Evolutionary conservation across 1,284 basidiomycete species (phyloP).

Genomic region (Trichosporon asahii): DNA sequence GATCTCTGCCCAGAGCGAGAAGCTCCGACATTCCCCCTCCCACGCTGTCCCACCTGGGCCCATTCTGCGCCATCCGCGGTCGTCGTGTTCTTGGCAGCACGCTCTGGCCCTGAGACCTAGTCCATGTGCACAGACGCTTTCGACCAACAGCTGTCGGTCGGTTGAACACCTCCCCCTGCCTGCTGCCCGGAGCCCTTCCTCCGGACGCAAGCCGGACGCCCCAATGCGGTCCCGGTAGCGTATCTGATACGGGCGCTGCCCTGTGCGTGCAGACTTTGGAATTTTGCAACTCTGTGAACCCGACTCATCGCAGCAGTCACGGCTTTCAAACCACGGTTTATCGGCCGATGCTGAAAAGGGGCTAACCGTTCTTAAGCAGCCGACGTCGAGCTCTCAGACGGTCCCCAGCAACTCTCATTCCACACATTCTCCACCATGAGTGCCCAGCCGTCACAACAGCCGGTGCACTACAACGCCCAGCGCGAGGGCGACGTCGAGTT

Average conservation of each 20-base stretch:
- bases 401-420: not conserved
- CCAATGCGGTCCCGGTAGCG: not conserved
- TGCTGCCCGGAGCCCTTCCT: not conserved
- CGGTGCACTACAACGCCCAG: not conserved
- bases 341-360: not conserved
- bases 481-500: slow-evolving; percentile 3
- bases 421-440: not conserved
- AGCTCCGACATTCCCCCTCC: not conserved
- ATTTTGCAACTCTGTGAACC: not conserved
- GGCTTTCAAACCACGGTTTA: not conserved
- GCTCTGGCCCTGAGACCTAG: not conserved
- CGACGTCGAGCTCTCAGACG: not conserved
- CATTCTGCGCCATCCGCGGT: not conserved
- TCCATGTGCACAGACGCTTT: not conserved
- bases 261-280: not conserved
- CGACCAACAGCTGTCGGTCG: not conserved
- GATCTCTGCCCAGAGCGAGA: not conserved
- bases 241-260: not conserved
- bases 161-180: not conserved
- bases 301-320: not conserved
- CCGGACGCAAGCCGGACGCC: no score
- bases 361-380: slow-evolving; percentile 1
- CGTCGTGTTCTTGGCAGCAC: not conserved
- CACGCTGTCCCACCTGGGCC: not conserved
- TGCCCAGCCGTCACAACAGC: not conserved